phyloP scores from a whole-genome alignment of 2,329 filamentous ascomycete species.

The Tolypocladium sp. region DNA sequence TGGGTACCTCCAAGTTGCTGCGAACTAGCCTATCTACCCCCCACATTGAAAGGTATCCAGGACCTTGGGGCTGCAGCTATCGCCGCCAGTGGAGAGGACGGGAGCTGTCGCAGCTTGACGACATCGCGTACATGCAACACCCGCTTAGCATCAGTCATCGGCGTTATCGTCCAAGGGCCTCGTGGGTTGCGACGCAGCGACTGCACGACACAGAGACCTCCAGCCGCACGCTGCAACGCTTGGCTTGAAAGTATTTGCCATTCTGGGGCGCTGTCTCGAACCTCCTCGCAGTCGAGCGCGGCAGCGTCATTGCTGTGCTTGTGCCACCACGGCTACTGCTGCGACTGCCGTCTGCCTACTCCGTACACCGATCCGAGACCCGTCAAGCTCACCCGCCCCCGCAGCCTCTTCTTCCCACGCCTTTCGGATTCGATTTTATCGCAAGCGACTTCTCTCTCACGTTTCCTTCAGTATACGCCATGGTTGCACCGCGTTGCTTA shows the following conservation, averaged over 20 bases:
- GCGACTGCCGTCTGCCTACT: not conserved
- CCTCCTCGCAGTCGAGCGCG: not conserved
- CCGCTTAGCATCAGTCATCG: not conserved
- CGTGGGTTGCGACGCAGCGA: not conserved
- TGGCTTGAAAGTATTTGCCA: not conserved
- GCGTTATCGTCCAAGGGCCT: not conserved
- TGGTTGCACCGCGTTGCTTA: constrained; percentile 2
- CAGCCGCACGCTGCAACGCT: not conserved
- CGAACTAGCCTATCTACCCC: not conserved
- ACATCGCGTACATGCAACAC: not conserved
- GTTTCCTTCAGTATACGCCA: constrained; percentile 1
- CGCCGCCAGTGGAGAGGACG: not conserved
- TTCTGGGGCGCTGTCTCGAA: not conserved
- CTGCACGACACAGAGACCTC: not conserved
- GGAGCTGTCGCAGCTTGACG: not conserved
- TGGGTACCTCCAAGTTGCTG: not conserved
- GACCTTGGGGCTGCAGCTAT: not conserved
- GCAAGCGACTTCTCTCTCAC: not conserved
- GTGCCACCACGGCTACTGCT: not conserved
- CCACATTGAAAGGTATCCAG: not conserved
- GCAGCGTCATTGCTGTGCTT: not conserved
- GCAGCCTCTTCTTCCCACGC: not conserved
- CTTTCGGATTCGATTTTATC: not conserved
- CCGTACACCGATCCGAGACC: not conserved
- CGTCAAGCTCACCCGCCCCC: not conserved